Conservation (phyloP, 2,329 filamentous ascomycete genomes). For the Exutisphaerella laricina region DNA sequence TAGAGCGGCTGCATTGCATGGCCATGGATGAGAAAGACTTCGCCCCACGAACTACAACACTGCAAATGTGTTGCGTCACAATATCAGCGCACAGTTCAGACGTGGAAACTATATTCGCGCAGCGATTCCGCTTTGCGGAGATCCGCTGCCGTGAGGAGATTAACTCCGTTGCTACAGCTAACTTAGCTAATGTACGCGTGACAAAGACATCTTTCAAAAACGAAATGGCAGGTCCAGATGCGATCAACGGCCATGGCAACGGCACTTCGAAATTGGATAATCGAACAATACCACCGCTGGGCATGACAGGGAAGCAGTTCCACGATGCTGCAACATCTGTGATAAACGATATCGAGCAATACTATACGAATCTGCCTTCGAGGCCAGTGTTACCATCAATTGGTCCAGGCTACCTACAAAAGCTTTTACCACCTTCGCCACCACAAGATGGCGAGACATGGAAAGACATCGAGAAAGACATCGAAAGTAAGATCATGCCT, state of each 20-base stretch:
- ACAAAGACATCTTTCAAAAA: too few species aligned
- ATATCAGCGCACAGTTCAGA: too few species aligned
- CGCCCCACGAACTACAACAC: too few species aligned
- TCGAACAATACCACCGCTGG: conserved; percentile 31
- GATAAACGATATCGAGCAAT: conserved; percentile 78
- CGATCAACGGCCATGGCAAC: conserved; percentile 9
- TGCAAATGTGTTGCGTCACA: too few species aligned
- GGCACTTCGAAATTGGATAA: conserved; percentile 19
- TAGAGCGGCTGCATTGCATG: too few species aligned
- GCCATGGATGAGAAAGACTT: too few species aligned
- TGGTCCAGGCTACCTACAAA: conserved; percentile 76
- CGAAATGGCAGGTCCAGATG: conserved; percentile 1
- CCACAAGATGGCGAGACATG: conserved; percentile 67
- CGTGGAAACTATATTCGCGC: too few species aligned
- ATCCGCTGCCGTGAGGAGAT: too few species aligned
- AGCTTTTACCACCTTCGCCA: conserved; percentile 64
- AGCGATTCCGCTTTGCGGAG: too few species aligned
- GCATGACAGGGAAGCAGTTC: conserved; percentile 77
- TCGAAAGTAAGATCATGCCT: conserved; percentile 80
- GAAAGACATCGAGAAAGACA: conserved; percentile 73
- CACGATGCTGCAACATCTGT: conserved; percentile 68
- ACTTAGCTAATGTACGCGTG: too few species aligned
- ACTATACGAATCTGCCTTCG: conserved; percentile 69
- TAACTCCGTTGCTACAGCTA: too few species aligned
- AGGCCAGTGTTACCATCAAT: conserved; percentile 71